Evolutionary conservation across 306 rosid genomes (phyloP).

Genomic region (Vicia faba): DNA sequence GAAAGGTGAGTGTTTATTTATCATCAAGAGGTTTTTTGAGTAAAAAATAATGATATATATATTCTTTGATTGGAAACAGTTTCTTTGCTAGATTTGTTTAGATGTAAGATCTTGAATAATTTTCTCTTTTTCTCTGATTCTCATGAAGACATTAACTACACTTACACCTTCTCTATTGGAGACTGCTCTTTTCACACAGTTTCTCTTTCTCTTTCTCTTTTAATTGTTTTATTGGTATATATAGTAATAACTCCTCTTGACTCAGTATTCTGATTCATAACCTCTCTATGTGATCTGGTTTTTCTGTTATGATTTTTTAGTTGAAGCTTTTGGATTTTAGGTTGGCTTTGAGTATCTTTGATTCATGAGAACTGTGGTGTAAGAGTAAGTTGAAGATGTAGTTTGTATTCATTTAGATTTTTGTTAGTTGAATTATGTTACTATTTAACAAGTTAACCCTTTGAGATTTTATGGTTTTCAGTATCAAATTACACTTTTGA

Average conservation of each 20-base stretch:
- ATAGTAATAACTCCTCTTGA: background rate
- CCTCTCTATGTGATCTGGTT: background rate
- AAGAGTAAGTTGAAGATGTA: slow-evolving; percentile 26
- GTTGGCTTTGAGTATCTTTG: slow-evolving; percentile 3
- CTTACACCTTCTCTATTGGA: slow-evolving; percentile 29
- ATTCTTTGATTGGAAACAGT: slow-evolving; percentile 21
- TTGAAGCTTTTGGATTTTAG: slow-evolving; percentile 37
- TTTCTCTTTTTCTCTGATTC: slow-evolving; percentile 64
- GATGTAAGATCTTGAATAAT: slow-evolving; percentile 60
- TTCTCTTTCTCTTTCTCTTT: background rate
- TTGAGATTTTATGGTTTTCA: too few species aligned
- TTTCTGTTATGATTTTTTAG: background rate
- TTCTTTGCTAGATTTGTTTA: slow-evolving; percentile 56
- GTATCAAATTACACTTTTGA: too few species aligned
- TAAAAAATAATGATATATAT: background rate
- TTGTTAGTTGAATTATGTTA: too few species aligned
- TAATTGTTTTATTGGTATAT: background rate
- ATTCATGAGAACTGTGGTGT: background rate
- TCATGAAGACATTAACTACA: slow-evolving; percentile 75
- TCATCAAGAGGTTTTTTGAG: background rate
- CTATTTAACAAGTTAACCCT: too few species aligned
- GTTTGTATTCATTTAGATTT: too few species aligned
- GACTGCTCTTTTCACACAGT: too few species aligned
- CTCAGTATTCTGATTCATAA: background rate
- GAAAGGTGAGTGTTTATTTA: background rate